Conservation (phyloP, 441 rosid species). For the Aleurites moluccanus region DNA sequence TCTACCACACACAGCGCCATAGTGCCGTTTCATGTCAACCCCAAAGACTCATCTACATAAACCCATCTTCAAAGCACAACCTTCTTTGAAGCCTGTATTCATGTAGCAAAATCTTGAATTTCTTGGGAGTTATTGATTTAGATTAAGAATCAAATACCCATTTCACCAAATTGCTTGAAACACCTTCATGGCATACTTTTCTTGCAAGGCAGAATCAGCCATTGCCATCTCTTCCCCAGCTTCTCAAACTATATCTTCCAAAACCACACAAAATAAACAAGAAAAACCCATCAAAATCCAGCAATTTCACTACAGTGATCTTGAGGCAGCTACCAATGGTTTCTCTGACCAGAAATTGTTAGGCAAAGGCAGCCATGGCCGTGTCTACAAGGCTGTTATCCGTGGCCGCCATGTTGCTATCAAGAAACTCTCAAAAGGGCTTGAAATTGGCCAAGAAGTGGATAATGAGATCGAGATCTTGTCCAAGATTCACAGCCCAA, state of each 20-base stretch:
- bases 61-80: not conserved
- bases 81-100: not conserved
- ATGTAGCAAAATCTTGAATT: not conserved
- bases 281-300: constrained; percentile 75
- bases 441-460: constrained; percentile 63
- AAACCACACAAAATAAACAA: constrained; percentile 35
- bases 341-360: constrained; percentile 74
- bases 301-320: constrained; percentile 75
- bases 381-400: constrained; percentile 85
- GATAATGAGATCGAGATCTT: constrained; percentile 94
- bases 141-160: constrained; percentile 4
- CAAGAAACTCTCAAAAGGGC: constrained; percentile 70
- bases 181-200: constrained; percentile 41
- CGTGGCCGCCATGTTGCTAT: constrained; percentile 83
- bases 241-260: constrained; percentile 39
- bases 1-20: not conserved
- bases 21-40: constrained; percentile 14
- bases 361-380: constrained; percentile 95
- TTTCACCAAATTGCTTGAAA: not conserved
- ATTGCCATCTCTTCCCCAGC: constrained; percentile 38
- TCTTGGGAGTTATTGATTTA: not conserved
- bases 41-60: not conserved
- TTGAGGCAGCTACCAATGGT: constrained; percentile 89
- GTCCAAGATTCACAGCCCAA: constrained; percentile 81
- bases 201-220: constrained; percentile 85